These are phyloP conservation scores for Boletus hoseneyae DNA, from an alignment of 1,284 basidiomycete species.

Conservation along the genomic window DNA sequence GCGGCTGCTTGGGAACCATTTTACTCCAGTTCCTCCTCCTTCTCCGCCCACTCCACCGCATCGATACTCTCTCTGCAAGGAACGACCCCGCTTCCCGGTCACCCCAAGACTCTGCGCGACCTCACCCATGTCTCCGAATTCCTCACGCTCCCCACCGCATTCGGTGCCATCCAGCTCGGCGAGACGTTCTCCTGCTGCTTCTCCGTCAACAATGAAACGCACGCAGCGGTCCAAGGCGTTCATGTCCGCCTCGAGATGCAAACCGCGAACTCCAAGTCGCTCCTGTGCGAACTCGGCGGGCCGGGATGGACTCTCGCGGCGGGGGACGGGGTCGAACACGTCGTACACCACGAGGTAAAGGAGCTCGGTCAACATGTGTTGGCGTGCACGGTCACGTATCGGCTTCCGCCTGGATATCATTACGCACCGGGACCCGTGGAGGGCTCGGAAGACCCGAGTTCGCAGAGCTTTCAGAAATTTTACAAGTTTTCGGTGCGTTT, in stretches of 20 bases:
- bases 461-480: conserved; percentile 80
- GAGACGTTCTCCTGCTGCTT: conserved; percentile 79
- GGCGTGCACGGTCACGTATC: conserved; percentile 71
- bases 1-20: conserved; percentile 78
- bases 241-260: conserved; percentile 72
- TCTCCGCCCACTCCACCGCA: conserved; percentile 73
- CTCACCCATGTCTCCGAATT: conserved; percentile 68
- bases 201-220: conserved; percentile 74
- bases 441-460: conserved; percentile 50
- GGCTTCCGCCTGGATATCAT: conserved; percentile 52
- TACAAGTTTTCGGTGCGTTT: conserved; percentile 81
- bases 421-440: conserved; percentile 44
- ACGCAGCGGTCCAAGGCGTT: conserved; percentile 56
- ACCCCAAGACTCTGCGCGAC: conserved; percentile 78
- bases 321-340: conserved; percentile 59
- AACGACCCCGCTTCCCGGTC: conserved; percentile 58
- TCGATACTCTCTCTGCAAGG: conserved; percentile 77
- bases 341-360: conserved; percentile 78
- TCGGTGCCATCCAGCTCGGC: conserved; percentile 77
- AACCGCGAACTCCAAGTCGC: conserved; percentile 60
- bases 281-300: conserved; percentile 63
- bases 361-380: conserved; percentile 81
- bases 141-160: conserved; percentile 71
- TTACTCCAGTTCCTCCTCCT: conserved; percentile 75
- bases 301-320: conserved; percentile 42